Base-by-base conservation (phyloP, 1,284 basidiomycete genomes). In the Marasmius fiardii region DNA sequence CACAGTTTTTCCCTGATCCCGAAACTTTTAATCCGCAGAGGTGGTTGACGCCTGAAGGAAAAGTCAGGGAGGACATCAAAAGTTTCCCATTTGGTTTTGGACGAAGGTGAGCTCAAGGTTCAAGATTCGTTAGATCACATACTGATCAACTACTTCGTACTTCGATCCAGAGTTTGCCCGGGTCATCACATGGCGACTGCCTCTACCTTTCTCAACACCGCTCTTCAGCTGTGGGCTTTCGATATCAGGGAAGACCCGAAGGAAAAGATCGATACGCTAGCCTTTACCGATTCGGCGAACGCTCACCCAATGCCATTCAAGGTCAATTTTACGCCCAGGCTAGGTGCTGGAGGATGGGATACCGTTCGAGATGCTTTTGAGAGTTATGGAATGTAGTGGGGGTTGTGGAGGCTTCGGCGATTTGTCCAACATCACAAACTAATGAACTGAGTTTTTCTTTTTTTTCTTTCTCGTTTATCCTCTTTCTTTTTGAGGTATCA, bases 181-280 rank as follows among this genome's bases (percentile, higher is more conserved):
- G 85, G 85, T 2, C 76, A 80, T 56, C 75, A 83, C 64, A 77
- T 86, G 23, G 84, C 84, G 2, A 73, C 71, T 39, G 73, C 76
- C 78, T 86, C 84, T 0, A 69, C 86, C 2, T 83, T 80, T 59
- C 71, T 87, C 49, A 85, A 82, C 58, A 75, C 80, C 0, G 81
- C 82, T 0, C 70, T 83, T 8, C 65, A 81, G 1, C 73, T 82
- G n/a, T 86, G 84, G 83, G 77, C 83, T 0, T 86, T 86, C 68
- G 71, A 62, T 0, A 71, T 87, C n/a, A 64, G 64, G 0, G 64
- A 76, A 39, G 82, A 86, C 60, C 71, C 75, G 0, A 62, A 67
- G 10, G 66, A 70, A 2, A 81, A 81, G 0, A 85, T 87, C 50
- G 80, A 87, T 62, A 74, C 75, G 4, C 68, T 77, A 51, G 81